Evolutionary conservation across 2,329 filamentous ascomycete genomes (phyloP).

Genomic region (Elsinoe arachidis): DNA sequence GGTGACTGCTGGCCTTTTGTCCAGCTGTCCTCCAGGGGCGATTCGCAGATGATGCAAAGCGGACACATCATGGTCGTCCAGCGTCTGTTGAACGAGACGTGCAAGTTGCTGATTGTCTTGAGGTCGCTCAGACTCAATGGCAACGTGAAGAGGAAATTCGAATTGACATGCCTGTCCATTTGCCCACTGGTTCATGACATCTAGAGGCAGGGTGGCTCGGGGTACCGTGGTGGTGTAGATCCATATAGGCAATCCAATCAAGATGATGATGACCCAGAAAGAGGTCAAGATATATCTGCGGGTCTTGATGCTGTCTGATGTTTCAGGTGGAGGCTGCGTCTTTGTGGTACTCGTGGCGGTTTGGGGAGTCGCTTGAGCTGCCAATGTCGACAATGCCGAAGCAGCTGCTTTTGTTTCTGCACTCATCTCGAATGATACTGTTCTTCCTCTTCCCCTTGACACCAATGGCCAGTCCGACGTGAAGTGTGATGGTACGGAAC

Average conservation of each 20-base stretch:
- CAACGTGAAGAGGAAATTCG: constrained; percentile 77
- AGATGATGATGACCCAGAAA: constrained; percentile 81
- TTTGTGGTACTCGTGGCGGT: constrained; percentile 5
- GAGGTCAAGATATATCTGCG: constrained; percentile 71
- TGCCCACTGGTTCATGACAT: constrained; percentile 84
- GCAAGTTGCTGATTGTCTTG: constrained; percentile 65
- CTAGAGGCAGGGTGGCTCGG: constrained; percentile 71
- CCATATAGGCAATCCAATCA: constrained; percentile 87
- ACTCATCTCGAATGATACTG: background rate
- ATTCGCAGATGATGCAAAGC: constrained; percentile 74
- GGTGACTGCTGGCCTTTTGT: constrained; percentile 53
- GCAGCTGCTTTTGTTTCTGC: background rate
- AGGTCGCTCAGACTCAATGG: constrained; percentile 60
- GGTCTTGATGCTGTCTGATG: constrained; percentile 56
- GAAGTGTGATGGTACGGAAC: background rate
- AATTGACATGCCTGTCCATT: constrained; percentile 83
- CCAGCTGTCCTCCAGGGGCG: constrained; percentile 23
- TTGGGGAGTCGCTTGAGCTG: background rate
- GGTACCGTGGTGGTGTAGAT: constrained; percentile 91
- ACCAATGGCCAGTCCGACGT: background rate
- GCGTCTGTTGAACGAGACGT: constrained; percentile 70
- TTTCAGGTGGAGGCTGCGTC: constrained; percentile 66
- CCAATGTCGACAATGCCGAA: background rate
- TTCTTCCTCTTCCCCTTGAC: background rate
- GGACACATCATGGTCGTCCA: constrained; percentile 82